These are phyloP conservation scores for Mimosa bimucronata DNA, from an alignment of 306 rosid genomes.

Conservation along the genomic window DNA sequence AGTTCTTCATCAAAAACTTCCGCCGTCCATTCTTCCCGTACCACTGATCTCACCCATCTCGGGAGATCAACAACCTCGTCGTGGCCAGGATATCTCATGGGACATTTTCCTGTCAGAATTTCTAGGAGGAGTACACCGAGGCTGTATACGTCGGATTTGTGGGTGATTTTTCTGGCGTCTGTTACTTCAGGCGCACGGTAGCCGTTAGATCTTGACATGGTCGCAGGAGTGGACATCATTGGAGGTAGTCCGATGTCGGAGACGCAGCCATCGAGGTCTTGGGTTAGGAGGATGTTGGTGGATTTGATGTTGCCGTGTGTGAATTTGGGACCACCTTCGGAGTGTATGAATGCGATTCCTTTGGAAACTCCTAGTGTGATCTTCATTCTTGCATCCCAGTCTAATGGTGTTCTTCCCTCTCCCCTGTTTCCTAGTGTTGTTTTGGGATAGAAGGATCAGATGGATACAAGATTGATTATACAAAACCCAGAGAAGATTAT, in stretches of 20 bases:
- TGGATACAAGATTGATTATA: background rate
- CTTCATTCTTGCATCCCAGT: slow-evolving; percentile 80
- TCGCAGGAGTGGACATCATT: slow-evolving; percentile 58
- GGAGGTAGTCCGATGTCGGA: slow-evolving; percentile 67
- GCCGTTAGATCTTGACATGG: slow-evolving; percentile 61
- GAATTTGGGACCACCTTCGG: slow-evolving; percentile 55
- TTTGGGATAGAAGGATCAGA: slow-evolving; percentile 21
- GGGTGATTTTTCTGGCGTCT: slow-evolving; percentile 60
- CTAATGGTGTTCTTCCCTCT: slow-evolving; percentile 59
- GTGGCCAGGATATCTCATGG: slow-evolving; percentile 59
- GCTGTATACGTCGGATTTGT: slow-evolving; percentile 77
- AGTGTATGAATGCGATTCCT: slow-evolving; percentile 74
- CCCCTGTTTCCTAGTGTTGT: slow-evolving; percentile 59
- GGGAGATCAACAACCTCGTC: slow-evolving; percentile 77
- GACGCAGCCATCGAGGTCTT: slow-evolving; percentile 65
- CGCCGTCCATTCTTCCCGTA: slow-evolving; percentile 89
- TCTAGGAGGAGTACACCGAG: slow-evolving; percentile 81
- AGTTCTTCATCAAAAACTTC: slow-evolving; percentile 85
- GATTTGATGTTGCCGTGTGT: slow-evolving; percentile 83
- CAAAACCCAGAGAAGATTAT: background rate
- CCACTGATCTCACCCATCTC: slow-evolving; percentile 84
- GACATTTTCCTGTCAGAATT: slow-evolving; percentile 72
- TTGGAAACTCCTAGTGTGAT: slow-evolving; percentile 59
- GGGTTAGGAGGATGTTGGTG: slow-evolving; percentile 68
- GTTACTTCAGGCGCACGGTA: slow-evolving; percentile 75